These are phyloP conservation scores for Raffaelea albimanens DNA, from an alignment of 2,329 filamentous ascomycete genomes.

Conservation along the genomic window DNA sequence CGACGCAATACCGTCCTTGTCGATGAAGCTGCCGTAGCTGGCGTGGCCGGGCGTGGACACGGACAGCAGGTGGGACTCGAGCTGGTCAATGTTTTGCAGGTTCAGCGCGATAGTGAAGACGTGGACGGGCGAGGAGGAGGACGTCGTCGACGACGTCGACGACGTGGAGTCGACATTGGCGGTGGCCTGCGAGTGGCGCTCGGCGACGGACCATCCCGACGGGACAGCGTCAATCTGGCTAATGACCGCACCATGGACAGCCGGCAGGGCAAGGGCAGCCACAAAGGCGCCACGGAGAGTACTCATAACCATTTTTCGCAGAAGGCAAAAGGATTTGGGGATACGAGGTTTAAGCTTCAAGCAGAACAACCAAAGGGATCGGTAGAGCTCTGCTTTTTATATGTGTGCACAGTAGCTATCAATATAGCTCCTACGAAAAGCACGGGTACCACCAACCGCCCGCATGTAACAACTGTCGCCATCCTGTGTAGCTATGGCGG, in stretches of 20 bases:
- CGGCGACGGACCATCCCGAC: conserved; percentile 8
- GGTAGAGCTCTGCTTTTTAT: no score
- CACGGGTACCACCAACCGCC: no score
- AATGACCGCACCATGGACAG: conserved; percentile 7
- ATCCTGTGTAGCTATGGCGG: no score
- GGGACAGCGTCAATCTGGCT: conserved; percentile 10
- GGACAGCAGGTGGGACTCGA: conserved; percentile 50
- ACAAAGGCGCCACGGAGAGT: conserved; percentile 4
- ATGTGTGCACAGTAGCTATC: no score
- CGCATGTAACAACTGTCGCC: no score
- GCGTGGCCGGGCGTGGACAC: conserved; percentile 50
- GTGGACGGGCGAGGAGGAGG: conserved; percentile 4
- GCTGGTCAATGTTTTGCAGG: conserved; percentile 20
- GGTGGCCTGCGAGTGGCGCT: neutral
- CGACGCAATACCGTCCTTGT: conserved; percentile 43
- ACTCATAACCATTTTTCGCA: conserved; percentile 7
- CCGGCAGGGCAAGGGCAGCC: conserved; percentile 4
- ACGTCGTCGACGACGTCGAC: conserved; percentile 3
- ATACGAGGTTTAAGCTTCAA: no score
- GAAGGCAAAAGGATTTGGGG: neutral
- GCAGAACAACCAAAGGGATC: neutral
- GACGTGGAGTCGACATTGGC: neutral
- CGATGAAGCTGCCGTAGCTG: conserved; percentile 52
- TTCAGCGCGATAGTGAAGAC: conserved; percentile 18
- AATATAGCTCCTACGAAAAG: no score